Evolutionary conservation across 2,329 filamentous ascomycete genomes (phyloP).

Genomic region (Penicillium hordei): DNA sequence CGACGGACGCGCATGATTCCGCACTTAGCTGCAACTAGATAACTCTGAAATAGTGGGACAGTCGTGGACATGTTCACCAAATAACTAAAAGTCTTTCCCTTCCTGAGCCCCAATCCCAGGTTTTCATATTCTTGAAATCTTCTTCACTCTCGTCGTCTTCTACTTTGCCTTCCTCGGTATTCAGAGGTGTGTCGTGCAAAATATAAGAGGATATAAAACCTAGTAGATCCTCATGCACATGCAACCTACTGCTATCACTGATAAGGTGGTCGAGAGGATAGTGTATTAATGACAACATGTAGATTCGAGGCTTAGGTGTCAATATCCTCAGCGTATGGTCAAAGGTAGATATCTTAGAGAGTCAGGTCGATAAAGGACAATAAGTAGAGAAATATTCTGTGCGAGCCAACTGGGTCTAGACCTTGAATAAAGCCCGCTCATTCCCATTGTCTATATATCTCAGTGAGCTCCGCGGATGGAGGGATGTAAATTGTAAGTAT

Average conservation of each 20-base stretch:
- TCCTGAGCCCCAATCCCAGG: neutral
- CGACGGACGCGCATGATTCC: no score
- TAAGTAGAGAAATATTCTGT: constrained; percentile 5
- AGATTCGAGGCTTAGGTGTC: neutral
- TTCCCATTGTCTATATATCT: constrained; percentile 13
- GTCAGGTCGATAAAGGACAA: constrained; percentile 11
- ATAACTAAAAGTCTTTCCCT: neutral
- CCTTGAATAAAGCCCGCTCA: neutral
- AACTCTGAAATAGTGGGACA: neutral
- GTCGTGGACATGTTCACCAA: neutral
- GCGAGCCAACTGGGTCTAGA: neutral
- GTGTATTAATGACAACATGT: neutral
- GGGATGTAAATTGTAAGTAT: neutral
- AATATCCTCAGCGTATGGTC: constrained; percentile 4
- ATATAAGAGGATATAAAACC: neutral
- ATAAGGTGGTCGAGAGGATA: neutral
- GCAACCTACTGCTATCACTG: neutral
- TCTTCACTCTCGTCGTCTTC: neutral
- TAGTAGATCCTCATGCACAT: neutral
- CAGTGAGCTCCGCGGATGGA: neutral
- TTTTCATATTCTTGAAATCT: neutral
- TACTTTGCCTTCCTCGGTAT: neutral
- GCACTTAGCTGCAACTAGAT: neutral
- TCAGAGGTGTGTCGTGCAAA: neutral
- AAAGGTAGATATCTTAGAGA: constrained; percentile 16